These are phyloP conservation scores for Amanita muscaria DNA, from an alignment of 768 basidiomycete genomes.

Conservation along the genomic window DNA sequence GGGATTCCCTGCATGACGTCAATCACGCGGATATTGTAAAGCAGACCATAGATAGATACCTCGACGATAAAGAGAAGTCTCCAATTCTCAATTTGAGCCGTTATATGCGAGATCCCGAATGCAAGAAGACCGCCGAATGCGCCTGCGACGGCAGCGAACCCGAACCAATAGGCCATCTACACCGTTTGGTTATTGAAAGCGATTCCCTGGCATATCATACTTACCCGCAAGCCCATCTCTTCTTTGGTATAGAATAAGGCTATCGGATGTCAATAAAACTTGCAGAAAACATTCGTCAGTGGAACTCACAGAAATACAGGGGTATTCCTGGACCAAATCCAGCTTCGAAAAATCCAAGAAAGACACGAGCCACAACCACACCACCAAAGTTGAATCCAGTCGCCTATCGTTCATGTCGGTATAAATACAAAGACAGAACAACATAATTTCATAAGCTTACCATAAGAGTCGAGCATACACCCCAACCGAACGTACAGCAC, in stretches of 20 bases:
- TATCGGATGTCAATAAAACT: constrained; percentile 16
- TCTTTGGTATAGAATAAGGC: constrained; percentile 71
- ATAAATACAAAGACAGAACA: not conserved
- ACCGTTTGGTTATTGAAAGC: not conserved
- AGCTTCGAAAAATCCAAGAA: constrained; percentile 71
- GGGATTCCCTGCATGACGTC: constrained; percentile 47
- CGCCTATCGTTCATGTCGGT: constrained; percentile 29
- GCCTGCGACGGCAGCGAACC: constrained; percentile 76
- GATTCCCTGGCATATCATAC: constrained; percentile 9
- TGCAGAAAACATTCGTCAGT: not conserved
- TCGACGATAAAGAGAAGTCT: constrained; percentile 67
- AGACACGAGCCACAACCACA: constrained; percentile 47
- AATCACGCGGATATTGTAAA: too few relatives aligned
- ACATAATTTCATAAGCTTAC: constrained; percentile 25
- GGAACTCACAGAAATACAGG: constrained; percentile 60
- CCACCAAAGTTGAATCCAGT: constrained; percentile 52
- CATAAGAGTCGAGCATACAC: constrained; percentile 65
- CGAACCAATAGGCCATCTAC: constrained; percentile 72
- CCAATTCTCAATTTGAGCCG: constrained; percentile 44
- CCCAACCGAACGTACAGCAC: constrained; percentile 62
- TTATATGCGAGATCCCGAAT: constrained; percentile 63
- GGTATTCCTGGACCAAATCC: constrained; percentile 73
- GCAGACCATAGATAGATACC: too few relatives aligned
- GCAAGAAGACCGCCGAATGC: constrained; percentile 83
- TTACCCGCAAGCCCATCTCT: constrained; percentile 62